Percentiles rank a stretch among this genome's conserved stretches.
Evolutionary conservation across 805 yeast genomes (phyloP).

Genomic region (Maudiozyma serrabonitensis): DNA sequence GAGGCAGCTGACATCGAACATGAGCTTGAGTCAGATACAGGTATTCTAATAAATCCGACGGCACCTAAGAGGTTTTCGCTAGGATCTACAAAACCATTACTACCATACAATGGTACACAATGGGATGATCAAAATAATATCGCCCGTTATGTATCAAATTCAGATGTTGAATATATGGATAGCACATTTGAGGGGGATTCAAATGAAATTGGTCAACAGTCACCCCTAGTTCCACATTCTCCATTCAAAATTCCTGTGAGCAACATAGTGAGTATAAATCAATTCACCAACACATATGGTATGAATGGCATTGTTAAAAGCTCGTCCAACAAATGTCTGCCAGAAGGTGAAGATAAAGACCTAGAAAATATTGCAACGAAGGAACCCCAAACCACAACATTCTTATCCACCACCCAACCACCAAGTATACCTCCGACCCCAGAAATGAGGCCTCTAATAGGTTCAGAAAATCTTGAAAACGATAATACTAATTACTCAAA

Average conservation of each 20-base stretch:
- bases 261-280: slow-evolving; percentile 18
- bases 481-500: not conserved
- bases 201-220: not conserved
- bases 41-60: slow-evolving; percentile 1
- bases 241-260: slow-evolving; percentile 23
- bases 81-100: slow-evolving; percentile 18
- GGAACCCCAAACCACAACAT: too few species aligned
- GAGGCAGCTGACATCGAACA: slow-evolving; percentile 4
- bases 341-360: not conserved
- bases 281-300: slow-evolving; percentile 1
- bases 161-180: not conserved
- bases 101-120: slow-evolving; percentile 4
- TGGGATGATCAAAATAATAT: not conserved
- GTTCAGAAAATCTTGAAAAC: not conserved
- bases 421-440: slow-evolving; percentile 2
- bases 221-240: slow-evolving; percentile 13
- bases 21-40: not conserved
- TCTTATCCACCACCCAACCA: not conserved
- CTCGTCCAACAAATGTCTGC: not conserved
- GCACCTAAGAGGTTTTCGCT: slow-evolving; percentile 9
- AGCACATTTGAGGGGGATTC: slow-evolving; percentile 1
- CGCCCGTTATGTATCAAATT: not conserved
- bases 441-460: not conserved
- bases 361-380: not conserved
- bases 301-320: not conserved